Evolutionary conservation across 495 filamentous ascomycete species (phyloP).

Genomic region (Bryoglossum gracile): DNA sequence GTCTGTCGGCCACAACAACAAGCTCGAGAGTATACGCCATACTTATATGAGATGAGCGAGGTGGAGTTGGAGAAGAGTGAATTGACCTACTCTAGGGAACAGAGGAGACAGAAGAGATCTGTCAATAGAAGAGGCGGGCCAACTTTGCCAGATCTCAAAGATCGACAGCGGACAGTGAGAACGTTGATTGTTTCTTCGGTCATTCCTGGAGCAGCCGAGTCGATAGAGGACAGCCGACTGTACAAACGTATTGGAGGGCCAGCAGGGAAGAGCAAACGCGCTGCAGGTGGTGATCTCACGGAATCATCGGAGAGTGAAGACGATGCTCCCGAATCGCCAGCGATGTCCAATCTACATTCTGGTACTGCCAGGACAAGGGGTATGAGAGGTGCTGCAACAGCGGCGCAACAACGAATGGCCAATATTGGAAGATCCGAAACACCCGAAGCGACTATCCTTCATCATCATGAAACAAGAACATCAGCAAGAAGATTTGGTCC

Average conservation of each 20-base stretch:
- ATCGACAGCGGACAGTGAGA: slow-evolving; percentile 83
- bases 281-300: slow-evolving; percentile 66
- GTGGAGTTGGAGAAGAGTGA: slow-evolving; percentile 85
- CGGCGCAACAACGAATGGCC: slow-evolving; percentile 66
- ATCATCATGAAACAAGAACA: slow-evolving; percentile 67
- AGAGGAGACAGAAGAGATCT: slow-evolving; percentile 87
- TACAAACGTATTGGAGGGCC: slow-evolving; percentile 58
- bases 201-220: slow-evolving; percentile 73
- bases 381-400: slow-evolving; percentile 77
- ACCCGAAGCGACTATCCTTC: slow-evolving; percentile 62
- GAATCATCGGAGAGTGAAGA: slow-evolving; percentile 86
- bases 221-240: slow-evolving; percentile 76
- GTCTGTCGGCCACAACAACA: slow-evolving; percentile 85
- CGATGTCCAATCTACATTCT: slow-evolving; percentile 58
- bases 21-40: slow-evolving; percentile 87
- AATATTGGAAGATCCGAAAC: slow-evolving; percentile 83
- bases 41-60: slow-evolving; percentile 89
- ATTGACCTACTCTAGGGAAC: slow-evolving; percentile 85
- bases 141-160: slow-evolving; percentile 91
- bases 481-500: slow-evolving; percentile 50
- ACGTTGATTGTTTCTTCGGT: slow-evolving; percentile 86
- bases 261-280: slow-evolving; percentile 42
- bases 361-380: slow-evolving; percentile 81
- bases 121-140: slow-evolving; percentile 91
- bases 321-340: slow-evolving; percentile 79